phyloP scores from a whole-genome alignment of 768 basidiomycete genomes.

The Boletellus emodensis region DNA sequence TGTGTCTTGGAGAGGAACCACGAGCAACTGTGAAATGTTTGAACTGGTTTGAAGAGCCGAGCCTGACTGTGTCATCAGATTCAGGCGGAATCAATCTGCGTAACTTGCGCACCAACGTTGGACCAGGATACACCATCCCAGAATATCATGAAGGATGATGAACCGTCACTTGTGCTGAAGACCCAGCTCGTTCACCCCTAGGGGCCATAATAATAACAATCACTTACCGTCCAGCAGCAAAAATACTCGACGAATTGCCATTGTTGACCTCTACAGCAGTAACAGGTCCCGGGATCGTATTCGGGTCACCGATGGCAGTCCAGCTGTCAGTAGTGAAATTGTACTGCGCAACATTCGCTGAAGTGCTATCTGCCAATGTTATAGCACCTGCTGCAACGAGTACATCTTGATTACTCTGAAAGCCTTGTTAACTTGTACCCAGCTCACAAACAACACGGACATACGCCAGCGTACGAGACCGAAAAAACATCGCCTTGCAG shows the following conservation, averaged over 20 bases:
- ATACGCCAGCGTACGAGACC: conserved; percentile 77
- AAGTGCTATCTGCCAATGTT: conserved; percentile 54
- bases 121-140: conserved; percentile 86
- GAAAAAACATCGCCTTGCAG: conserved; percentile 77
- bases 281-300: conserved; percentile 80
- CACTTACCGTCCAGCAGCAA: conserved; percentile 83
- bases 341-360: conserved; percentile 72
- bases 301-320: conserved; percentile 57
- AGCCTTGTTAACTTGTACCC: conserved; percentile 5
- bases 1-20: conserved; percentile 85
- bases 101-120: conserved; percentile 46
- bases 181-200: neutral
- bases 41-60: conserved; percentile 53
- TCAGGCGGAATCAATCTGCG: neutral
- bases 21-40: conserved; percentile 74
- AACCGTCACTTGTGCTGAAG: conserved; percentile 51
- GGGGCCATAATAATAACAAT: neutral
- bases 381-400: conserved; percentile 83
- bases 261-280: conserved; percentile 85
- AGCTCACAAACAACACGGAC: conserved; percentile 21
- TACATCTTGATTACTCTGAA: conserved; percentile 58
- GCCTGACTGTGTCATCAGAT: conserved; percentile 35
- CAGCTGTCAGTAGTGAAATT: conserved; percentile 71
- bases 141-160: conserved; percentile 67
- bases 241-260: conserved; percentile 77